Base-by-base conservation (phyloP, 306 rosid species). In the Mimosa pudica region DNA sequence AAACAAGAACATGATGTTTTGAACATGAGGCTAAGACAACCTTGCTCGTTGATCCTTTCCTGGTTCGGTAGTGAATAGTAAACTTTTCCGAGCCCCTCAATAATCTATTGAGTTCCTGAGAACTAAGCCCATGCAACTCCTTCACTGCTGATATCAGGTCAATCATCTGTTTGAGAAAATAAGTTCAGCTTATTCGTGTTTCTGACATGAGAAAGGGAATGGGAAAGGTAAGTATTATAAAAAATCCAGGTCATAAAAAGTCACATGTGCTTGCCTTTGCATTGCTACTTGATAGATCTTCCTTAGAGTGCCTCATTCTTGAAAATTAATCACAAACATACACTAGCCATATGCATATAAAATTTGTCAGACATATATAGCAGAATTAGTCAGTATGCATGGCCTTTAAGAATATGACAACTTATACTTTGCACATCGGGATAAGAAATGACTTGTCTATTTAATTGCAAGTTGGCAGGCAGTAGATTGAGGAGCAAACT, bases 1-100 rank as follows among this genome's bases (percentile, higher is more conserved):
- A 58, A 60, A 75, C 49, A 79, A 44, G 64, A 70, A 72, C 69
- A 84, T 42, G 61, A 61, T 74, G 73, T 16, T 46, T 61, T 71
- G 79, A 73, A 79, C 60, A 49, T 45, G 73, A 62, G 57, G 81
- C 77, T 75, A 91, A 66, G 57, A 80, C 76, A 78, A 94, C 98
- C 97, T 90, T 89, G 75, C 80, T 77, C 55, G 45, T 24, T 44
- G 80, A 81, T 82, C 88, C 91, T 36, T 84, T 82, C 73, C 80
- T 86, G 52, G 90, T 88, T 72, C 30, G 83, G 86, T 87, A 71
- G 35, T 86, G 88, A 78, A 94, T 82, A 20, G 89, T 87, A 73
- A 86, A 91, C 85, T 85, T 90, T 46, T 91, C 97, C n/a, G 95
- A 86, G 73, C 92, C 92, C 85, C 79, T 94, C 86, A 91, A 82